Base-by-base conservation (phyloP, 1,139 yeast species). In the Insectozyma bohioensis region DNA sequence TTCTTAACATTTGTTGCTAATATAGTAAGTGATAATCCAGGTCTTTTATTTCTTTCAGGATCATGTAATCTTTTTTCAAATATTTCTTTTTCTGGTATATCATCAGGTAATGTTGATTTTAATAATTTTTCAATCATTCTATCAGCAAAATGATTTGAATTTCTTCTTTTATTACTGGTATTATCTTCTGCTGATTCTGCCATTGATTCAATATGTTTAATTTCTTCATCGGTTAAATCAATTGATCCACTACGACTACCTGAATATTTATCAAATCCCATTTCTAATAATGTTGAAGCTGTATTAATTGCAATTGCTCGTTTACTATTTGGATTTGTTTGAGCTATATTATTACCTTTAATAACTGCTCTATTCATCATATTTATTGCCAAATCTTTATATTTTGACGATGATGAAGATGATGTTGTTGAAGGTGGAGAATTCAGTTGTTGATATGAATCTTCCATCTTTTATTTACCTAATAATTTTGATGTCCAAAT, bases 221-320 rank as follows among this genome's bases (percentile, higher is more conserved):
- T 43, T 26, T 54, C 54, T n/a, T 48, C 56, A 20, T 38, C 46
- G 4, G 40, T 40, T 21, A 37, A 36, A 14, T 39, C 42, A 11
- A 31, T 35, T 12, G 49, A 42, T 4, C 43, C 39, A 31, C 49
- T 56, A 35, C 36, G 33, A 23, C 19, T 24, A 19, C 26, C 31
- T 15, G 13, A 30, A 16, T 36, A 33, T 35, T 58, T 61, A 31
- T 76, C 81, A 12, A 74, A 51, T 1, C 83, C 75, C 36, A 76
- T 66, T 31, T 76, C 72, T n/a, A 78, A 47, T 9, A 78, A 47
- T 0, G 80, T 67, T 2, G 82, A 78, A 4, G 80, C 76, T 3
- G 80, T 65, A n/a, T 75, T 78, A 2, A 79, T 80, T 1, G 79
- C 70, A 11, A 77, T 45, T 5, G 75, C 77, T 34, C 73, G 51